A percentile compares a stretch with the other conserved stretches of the same genome.
These are phyloP conservation scores for Thielaviopsis populi DNA, from an alignment of 2,329 filamentous ascomycete genomes.

Conservation along the genomic window DNA sequence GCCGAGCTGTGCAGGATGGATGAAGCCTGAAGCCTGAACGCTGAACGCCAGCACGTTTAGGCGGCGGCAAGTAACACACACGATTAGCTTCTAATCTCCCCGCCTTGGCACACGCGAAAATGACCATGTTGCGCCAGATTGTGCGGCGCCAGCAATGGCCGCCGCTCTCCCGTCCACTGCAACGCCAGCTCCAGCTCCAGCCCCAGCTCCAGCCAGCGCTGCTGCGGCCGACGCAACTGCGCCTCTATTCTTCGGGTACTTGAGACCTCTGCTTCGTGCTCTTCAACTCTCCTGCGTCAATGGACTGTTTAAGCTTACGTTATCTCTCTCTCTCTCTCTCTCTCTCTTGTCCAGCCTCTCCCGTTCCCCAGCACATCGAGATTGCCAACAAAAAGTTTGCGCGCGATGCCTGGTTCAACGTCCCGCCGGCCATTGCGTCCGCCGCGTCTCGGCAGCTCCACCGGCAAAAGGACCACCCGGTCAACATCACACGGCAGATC, in stretches of 20 bases:
- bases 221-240: background rate
- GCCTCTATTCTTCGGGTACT: conserved; percentile 10
- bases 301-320: conserved; percentile 8
- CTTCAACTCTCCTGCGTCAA: background rate
- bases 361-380: conserved; percentile 25
- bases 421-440: conserved; percentile 57
- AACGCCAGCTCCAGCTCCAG: background rate
- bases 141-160: background rate
- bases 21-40: background rate
- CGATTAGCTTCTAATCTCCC: no score
- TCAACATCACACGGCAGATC: conserved; percentile 78
- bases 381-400: conserved; percentile 50
- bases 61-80: background rate
- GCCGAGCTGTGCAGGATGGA: background rate
- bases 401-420: conserved; percentile 75
- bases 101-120: background rate
- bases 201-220: background rate
- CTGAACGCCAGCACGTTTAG: background rate
- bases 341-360: conserved; percentile 7
- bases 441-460: conserved; percentile 70
- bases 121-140: conserved; percentile 6
- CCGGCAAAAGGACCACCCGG: conserved; percentile 75
- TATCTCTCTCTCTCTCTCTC: no score
- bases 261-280: background rate
- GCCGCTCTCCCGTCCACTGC: background rate